phyloP scores from a whole-genome alignment of 768 basidiomycete genomes.

The Boletus sp. region DNA sequence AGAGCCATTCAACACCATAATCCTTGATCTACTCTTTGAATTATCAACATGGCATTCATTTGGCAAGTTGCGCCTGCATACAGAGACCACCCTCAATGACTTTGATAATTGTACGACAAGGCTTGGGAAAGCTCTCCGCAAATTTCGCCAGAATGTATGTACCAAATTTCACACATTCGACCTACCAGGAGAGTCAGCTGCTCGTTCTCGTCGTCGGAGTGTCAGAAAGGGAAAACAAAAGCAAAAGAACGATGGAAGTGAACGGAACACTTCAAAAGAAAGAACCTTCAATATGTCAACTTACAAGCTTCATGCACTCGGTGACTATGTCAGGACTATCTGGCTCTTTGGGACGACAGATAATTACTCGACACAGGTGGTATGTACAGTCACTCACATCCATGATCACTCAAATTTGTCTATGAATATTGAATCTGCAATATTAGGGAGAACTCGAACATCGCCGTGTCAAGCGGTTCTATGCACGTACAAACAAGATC shows the following conservation, averaged over 20 bases:
- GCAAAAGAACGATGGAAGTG: background rate
- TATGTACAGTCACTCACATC: constrained; percentile 10
- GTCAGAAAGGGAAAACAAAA: too few species aligned
- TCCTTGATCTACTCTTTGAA: constrained; percentile 21
- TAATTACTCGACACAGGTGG: constrained; percentile 36
- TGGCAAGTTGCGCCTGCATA: constrained; percentile 28
- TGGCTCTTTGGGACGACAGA: constrained; percentile 21
- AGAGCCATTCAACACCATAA: constrained; percentile 6
- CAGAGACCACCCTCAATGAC: constrained; percentile 8
- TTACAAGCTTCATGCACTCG: constrained; percentile 18
- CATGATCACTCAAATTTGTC: background rate
- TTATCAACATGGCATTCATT: constrained; percentile 25
- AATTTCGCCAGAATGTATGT: constrained; percentile 25
- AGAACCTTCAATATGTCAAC: constrained; percentile 12
- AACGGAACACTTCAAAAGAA: background rate
- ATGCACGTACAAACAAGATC: constrained; percentile 35
- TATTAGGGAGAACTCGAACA: constrained; percentile 36
- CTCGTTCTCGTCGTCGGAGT: constrained; percentile 9
- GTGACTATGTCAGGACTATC: constrained; percentile 13
- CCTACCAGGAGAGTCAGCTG: constrained; percentile 31
- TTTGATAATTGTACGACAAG: constrained; percentile 23
- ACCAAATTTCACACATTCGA: constrained; percentile 26
- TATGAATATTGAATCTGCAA: too few species aligned
- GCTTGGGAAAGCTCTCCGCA: constrained; percentile 20
- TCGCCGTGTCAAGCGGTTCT: constrained; percentile 34